A percentile compares a stretch with the other conserved stretches of the same genome.
phyloP scores from a whole-genome alignment of 225 moss, liverwort and hornwort species.

The Pleurozium schreberi region DNA sequence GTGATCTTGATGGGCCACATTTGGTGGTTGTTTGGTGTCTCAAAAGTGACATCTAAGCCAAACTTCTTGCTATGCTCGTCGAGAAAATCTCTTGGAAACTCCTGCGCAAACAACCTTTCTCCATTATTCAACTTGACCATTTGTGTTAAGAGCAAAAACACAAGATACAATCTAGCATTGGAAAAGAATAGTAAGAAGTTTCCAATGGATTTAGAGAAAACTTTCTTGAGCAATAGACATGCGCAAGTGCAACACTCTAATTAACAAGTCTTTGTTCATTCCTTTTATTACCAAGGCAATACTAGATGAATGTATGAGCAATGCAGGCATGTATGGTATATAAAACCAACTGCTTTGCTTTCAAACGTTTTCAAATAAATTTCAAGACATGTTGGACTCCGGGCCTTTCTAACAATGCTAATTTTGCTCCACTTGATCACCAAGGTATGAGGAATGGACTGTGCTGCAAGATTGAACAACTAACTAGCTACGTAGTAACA shows the following conservation, averaged over 20 bases:
- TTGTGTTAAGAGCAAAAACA: not conserved
- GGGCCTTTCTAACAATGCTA: not conserved
- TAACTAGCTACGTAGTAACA: not conserved
- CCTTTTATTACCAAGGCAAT: not conserved
- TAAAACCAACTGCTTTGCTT: not conserved
- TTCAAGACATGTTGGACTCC: not conserved
- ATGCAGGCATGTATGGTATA: not conserved
- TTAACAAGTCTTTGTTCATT: not conserved
- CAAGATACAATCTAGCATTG: not conserved
- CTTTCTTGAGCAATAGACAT: not conserved
- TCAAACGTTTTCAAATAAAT: not conserved
- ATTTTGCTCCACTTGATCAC: not conserved
- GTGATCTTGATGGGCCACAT: not conserved
- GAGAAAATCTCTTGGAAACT: not conserved
- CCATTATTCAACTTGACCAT: not conserved
- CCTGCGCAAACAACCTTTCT: too few relatives aligned
- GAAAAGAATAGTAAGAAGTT: not conserved
- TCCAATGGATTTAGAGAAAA: not conserved
- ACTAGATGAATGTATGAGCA: not conserved
- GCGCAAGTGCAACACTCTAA: not conserved
- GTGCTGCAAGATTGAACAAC: not conserved
- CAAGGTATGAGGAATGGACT: not conserved
- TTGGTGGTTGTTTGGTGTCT: rapidly evolving
- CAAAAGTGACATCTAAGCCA: not conserved
- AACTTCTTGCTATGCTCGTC: rapidly evolving